phyloP scores from a whole-genome alignment of 2,329 filamentous ascomycete genomes.

The Epichloe elymi region DNA sequence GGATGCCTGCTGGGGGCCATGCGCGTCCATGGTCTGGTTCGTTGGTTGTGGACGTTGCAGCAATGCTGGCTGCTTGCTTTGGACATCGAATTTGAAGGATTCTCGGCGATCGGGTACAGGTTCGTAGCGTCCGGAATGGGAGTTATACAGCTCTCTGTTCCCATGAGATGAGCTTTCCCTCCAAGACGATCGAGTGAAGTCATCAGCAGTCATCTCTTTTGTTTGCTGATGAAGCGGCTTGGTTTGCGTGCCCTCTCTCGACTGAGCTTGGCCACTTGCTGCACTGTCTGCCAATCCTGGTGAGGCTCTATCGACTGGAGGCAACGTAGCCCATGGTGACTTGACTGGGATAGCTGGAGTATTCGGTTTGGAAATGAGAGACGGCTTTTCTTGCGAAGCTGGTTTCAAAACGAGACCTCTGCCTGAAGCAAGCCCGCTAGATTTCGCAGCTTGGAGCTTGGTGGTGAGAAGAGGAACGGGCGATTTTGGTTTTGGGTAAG shows the following conservation, averaged over 20 bases:
- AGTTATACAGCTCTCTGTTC: conserved; percentile 77
- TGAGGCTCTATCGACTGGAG: conserved; percentile 70
- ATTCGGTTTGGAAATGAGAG: conserved; percentile 59
- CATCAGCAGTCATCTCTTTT: conserved; percentile 85
- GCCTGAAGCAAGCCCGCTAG: conserved; percentile 35
- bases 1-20: conserved; percentile 72
- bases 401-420: conserved; percentile 55
- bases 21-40: conserved; percentile 66
- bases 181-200: conserved; percentile 77
- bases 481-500: conserved; percentile 31
- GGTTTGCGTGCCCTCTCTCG: conserved; percentile 41
- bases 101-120: conserved; percentile 69
- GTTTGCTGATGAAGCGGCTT: conserved; percentile 39
- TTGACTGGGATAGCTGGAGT: conserved; percentile 58
- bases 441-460: conserved; percentile 29
- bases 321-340: conserved; percentile 82
- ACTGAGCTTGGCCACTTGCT: conserved; percentile 31
- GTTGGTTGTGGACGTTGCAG: conserved; percentile 58
- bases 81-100: conserved; percentile 52
- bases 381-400: conserved; percentile 53
- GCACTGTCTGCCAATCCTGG: conserved; percentile 50
- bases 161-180: conserved; percentile 54
- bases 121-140: conserved; percentile 88
- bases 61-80: conserved; percentile 60
- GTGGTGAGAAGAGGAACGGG: conserved; percentile 24